These are phyloP conservation scores for Suillus decipiens DNA, from an alignment of 768 basidiomycete species.

Conservation along the genomic window DNA sequence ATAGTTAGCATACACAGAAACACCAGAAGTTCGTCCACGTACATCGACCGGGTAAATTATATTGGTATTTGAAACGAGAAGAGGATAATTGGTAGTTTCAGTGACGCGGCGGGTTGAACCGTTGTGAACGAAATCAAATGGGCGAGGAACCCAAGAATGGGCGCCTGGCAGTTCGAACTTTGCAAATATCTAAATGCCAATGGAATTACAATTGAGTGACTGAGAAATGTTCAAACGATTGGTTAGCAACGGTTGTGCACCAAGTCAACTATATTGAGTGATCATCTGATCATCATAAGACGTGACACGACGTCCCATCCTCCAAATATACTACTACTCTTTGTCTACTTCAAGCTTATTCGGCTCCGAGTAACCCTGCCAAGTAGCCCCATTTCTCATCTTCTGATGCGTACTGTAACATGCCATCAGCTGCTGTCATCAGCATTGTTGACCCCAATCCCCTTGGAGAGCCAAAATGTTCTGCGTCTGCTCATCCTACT, in stretches of 20 bases:
- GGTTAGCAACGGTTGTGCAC: conserved; percentile 11
- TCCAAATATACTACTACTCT: neutral
- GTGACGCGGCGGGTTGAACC: neutral
- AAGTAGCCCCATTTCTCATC: neutral
- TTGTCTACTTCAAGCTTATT: conserved; percentile 8
- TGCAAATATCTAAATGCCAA: conserved; percentile 8
- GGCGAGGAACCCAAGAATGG: neutral
- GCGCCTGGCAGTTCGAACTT: neutral
- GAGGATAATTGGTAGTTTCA: neutral
- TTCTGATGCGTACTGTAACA: neutral
- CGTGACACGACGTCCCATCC: neutral
- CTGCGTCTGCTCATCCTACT: conserved; percentile 34
- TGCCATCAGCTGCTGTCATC: conserved; percentile 13
- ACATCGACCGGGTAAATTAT: conserved; percentile 22
- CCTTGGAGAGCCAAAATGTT: conserved; percentile 63
- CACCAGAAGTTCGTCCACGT: conserved; percentile 1
- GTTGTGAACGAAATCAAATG: conserved; percentile 2
- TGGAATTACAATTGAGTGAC: conserved; percentile 4
- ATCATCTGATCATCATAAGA: neutral
- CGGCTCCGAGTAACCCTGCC: neutral
- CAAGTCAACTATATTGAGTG: conserved; percentile 9
- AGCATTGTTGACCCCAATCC: conserved; percentile 34
- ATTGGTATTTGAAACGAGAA: neutral
- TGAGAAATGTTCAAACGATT: conserved; percentile 11
- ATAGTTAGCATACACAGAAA: conserved; percentile 19